Percentiles rank a stretch among this genome's conserved stretches.
phyloP scores from a whole-genome alignment of 768 basidiomycete species.

The Lentinula guzmanii region DNA sequence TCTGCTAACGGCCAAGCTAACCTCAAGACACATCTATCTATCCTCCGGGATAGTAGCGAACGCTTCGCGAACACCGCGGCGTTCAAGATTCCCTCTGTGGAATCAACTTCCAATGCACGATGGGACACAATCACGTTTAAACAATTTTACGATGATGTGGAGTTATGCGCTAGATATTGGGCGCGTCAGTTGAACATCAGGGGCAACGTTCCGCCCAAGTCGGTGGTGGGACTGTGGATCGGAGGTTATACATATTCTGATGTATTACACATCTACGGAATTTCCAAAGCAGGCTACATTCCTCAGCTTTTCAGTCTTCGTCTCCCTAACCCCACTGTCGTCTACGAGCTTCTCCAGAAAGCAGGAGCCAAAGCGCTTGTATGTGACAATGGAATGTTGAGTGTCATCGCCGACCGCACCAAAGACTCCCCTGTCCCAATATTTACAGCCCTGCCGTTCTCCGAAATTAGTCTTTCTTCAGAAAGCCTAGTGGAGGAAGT shows the following conservation, averaged over 20 bases:
- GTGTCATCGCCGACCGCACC: slow-evolving; percentile 15
- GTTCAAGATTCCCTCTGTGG: slow-evolving; percentile 55
- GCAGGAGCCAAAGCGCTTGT: slow-evolving; percentile 61
- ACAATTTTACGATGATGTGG: slow-evolving; percentile 64
- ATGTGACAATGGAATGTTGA: slow-evolving; percentile 49
- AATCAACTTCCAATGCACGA: slow-evolving; percentile 29
- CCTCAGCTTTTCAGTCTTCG: slow-evolving; percentile 76
- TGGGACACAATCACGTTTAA: slow-evolving; percentile 65
- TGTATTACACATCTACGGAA: slow-evolving; percentile 66
- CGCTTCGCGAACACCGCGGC: slow-evolving; percentile 45
- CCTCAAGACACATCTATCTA: slow-evolving; percentile 46
- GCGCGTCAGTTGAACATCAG: slow-evolving; percentile 32
- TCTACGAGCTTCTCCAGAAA: slow-evolving; percentile 62
- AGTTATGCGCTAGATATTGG: slow-evolving; percentile 62
- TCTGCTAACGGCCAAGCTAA: background rate
- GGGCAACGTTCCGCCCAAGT: slow-evolving; percentile 41
- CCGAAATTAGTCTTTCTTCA: slow-evolving; percentile 17
- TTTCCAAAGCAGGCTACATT: slow-evolving; percentile 71
- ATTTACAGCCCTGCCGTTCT: slow-evolving; percentile 36
- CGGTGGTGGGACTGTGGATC: slow-evolving; percentile 73
- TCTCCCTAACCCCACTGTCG: slow-evolving; percentile 68
- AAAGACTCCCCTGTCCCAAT: slow-evolving; percentile 42
- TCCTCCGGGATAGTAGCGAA: slow-evolving; percentile 50
- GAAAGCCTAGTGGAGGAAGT: background rate
- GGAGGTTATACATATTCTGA: slow-evolving; percentile 68